Evolutionary conservation across 768 basidiomycete species (phyloP), one percentile per base, ranked within the genome.

Genomic region (Boletus rubroflammeus): DNA sequence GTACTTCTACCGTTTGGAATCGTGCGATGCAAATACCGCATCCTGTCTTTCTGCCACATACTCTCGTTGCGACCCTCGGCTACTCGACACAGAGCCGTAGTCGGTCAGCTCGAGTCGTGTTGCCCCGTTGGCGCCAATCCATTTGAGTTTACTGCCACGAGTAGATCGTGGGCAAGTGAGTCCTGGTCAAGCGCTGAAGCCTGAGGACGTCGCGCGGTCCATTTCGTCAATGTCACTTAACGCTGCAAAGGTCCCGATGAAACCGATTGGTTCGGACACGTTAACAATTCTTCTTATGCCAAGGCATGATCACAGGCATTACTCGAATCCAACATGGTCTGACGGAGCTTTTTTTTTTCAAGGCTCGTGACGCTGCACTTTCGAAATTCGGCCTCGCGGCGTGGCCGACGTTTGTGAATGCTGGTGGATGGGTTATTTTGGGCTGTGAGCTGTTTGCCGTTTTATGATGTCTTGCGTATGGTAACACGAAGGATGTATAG

Each of bases 231-330:
- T 35, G 19, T 45, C n/a, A 44, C 60, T 58, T 6, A 52, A 34
- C 31, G 6, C 4, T 38, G 2, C 29, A 19, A 51, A 62, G 60
- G 60, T 52, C 60, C 53, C 13, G 60, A 62, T 14, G 60, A 62
- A 48, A 57, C 50, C 0, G 60, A 62, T n/a, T 62, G 51, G 55
- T 46, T 62, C 13, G 60, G 55, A 38, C 60, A 62, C 28, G 52
- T 62, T 0, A 62, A 62, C 36, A 38, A 38, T n/a, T 38, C 36
- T 38, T n/a, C 36, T 17, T 38, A 38, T 21, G 60, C 60, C 1
- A 62, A 54, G 50, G 60, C 53, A 35, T 19, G 55, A 15, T 8
- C 4, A 26, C 10, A 36, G 13, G 4, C 14, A 29, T 23, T 2
- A 4, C 6, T 14, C 14, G 19, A 23, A n/a, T 42, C 5, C 31